These are phyloP conservation scores for Glycine tomentella DNA, from an alignment of 306 rosid genomes.

Conservation along the genomic window DNA sequence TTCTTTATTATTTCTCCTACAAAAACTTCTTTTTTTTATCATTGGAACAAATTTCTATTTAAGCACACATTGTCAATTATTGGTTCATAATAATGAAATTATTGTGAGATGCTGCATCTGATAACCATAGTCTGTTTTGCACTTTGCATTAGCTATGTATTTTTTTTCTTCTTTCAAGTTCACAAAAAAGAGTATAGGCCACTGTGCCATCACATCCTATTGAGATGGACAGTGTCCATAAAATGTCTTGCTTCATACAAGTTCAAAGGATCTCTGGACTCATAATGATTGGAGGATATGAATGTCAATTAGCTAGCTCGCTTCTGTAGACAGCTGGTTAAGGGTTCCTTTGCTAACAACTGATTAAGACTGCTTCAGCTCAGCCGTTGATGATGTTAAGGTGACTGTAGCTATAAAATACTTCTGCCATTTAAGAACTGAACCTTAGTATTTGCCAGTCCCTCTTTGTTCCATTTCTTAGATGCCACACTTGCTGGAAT, in stretches of 20 bases:
- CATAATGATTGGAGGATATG: conserved; percentile 65
- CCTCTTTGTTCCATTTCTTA: neutral
- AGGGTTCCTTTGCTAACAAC: conserved; percentile 29
- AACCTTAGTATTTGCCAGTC: neutral
- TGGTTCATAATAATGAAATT: too few relatives aligned
- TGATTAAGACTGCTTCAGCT: conserved; percentile 61
- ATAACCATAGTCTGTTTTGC: too few relatives aligned
- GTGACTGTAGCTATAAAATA: too few relatives aligned
- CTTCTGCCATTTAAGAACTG: neutral
- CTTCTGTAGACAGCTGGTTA: conserved; percentile 69
- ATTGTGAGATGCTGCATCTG: too few relatives aligned
- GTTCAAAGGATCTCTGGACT: conserved; percentile 88
- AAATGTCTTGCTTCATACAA: conserved; percentile 85
- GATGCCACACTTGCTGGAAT: neutral
- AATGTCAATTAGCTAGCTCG: conserved; percentile 47
- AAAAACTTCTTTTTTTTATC: too few relatives aligned
- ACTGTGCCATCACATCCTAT: conserved; percentile 37
- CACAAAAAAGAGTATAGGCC: conserved; percentile 46
- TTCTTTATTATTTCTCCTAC: too few relatives aligned
- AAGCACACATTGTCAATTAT: neutral
- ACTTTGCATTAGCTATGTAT: neutral
- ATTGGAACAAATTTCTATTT: neutral
- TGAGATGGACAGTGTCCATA: conserved; percentile 57
- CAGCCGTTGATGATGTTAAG: conserved; percentile 24
- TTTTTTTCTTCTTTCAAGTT: conserved; percentile 55